Evolutionary conservation across 1,284 basidiomycete genomes (phyloP).

Genomic region (Ganoderma multipileum): DNA sequence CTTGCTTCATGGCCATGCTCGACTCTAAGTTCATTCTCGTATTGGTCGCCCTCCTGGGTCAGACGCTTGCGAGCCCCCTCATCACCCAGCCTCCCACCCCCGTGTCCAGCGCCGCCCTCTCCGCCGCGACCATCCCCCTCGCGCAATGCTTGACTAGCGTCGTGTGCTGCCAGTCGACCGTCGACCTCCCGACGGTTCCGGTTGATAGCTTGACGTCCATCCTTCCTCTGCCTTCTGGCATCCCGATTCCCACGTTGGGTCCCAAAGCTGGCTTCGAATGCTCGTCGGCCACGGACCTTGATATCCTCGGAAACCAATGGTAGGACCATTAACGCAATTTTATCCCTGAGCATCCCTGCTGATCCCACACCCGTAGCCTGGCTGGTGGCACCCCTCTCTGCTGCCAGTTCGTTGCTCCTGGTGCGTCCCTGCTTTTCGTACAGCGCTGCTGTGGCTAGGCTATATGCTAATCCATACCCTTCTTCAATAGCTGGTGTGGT

Average conservation of each 20-base stretch:
- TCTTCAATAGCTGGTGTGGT: conserved; percentile 3
- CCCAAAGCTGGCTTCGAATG: conserved; percentile 21
- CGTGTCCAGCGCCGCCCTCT: conserved; percentile 49
- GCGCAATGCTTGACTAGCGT: conserved; percentile 45
- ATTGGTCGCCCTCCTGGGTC: conserved; percentile 1
- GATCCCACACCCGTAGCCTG: conserved; percentile 6
- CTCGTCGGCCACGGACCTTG: conserved; percentile 14
- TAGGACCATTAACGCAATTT: background rate
- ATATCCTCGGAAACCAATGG: conserved; percentile 26
- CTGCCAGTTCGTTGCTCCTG: conserved; percentile 20
- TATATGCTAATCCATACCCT: background rate
- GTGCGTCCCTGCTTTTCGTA: background rate
- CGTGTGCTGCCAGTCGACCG: conserved; percentile 26
- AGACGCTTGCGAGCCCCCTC: conserved; percentile 18
- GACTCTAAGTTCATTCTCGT: conserved; percentile 1
- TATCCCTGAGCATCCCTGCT: background rate
- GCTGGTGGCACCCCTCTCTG: conserved; percentile 24
- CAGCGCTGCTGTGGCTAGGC: background rate
- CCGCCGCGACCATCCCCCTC: conserved; percentile 63
- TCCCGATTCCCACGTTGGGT: conserved; percentile 27
- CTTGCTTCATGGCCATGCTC: background rate
- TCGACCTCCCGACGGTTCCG: conserved; percentile 17
- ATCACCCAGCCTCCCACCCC: conserved; percentile 17
- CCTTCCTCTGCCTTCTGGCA: conserved; percentile 7
- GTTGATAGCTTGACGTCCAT: conserved; percentile 13